Conservation (phyloP, 345 rosid species). For the Cardiospermum halicacabum region DNA sequence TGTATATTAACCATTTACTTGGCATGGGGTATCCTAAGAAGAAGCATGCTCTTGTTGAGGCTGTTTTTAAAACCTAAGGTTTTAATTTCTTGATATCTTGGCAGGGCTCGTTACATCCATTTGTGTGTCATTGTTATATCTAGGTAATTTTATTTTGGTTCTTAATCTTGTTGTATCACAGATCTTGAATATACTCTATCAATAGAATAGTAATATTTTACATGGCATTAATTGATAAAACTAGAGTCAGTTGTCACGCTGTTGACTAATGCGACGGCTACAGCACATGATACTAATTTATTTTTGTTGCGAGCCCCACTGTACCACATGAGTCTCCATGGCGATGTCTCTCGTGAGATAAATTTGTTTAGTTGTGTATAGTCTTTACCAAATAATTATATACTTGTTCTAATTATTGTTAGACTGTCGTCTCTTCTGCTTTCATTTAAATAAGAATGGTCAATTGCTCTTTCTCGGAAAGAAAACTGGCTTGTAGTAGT, state of each 20-base stretch:
- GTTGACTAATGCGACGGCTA: not conserved
- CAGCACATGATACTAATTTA: not conserved
- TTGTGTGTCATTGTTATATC: not conserved
- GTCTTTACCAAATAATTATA: too few relatives aligned
- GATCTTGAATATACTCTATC: not conserved
- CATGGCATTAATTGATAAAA: too few relatives aligned
- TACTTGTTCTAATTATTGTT: too few relatives aligned
- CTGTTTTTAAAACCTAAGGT: conserved; percentile 37
- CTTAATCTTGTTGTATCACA: not conserved
- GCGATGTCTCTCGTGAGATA: too few relatives aligned
- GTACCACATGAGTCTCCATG: not conserved
- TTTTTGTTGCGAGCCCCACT: not conserved
- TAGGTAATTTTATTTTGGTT: not conserved
- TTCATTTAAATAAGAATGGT: too few relatives aligned
- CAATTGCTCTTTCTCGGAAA: too few relatives aligned
- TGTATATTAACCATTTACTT: conserved; percentile 65
- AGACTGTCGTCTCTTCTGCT: too few relatives aligned
- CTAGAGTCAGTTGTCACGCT: not conserved
- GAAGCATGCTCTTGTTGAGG: conserved; percentile 81
- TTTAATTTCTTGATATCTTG: not conserved
- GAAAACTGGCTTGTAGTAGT: too few relatives aligned
- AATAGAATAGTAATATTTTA: not conserved
- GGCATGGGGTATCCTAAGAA: conserved; percentile 81
- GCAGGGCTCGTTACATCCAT: too few relatives aligned
- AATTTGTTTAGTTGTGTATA: too few relatives aligned